Evolutionary conservation across 2,329 filamentous ascomycete species (phyloP).

Genomic region (Aspergillus aculeatinus): DNA sequence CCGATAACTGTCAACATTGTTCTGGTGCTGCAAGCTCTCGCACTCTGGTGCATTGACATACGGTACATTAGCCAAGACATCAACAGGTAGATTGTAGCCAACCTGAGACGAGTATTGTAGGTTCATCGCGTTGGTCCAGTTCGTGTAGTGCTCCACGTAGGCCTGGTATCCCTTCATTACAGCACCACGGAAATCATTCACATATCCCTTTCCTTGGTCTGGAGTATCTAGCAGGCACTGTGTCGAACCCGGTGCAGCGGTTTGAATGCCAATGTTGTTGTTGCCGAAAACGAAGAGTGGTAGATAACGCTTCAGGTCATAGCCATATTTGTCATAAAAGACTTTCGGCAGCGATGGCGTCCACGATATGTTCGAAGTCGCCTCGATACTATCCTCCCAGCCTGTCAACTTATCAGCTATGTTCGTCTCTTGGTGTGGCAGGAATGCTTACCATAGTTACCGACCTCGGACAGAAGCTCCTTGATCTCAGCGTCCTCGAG

Average conservation of each 20-base stretch:
- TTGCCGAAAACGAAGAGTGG: conserved; percentile 25
- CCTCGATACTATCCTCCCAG: conserved; percentile 28
- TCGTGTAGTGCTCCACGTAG: conserved; percentile 30
- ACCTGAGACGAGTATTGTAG: conserved; percentile 39
- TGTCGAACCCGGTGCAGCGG: conserved; percentile 4
- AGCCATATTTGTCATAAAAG: conserved; percentile 34
- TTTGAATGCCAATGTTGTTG: conserved; percentile 12
- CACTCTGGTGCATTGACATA: conserved; percentile 39
- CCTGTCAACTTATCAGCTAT: background rate
- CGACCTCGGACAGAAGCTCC: conserved; percentile 32
- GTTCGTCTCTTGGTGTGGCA: no score
- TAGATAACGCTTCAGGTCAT: conserved; percentile 31
- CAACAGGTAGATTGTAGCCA: conserved; percentile 42
- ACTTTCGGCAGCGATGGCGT: conserved; percentile 27
- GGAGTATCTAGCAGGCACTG: conserved; percentile 10
- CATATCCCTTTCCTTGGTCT: conserved; percentile 10
- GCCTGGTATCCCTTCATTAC: conserved; percentile 14
- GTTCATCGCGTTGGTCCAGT: conserved; percentile 33
- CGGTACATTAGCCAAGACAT: conserved; percentile 38
- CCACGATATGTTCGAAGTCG: conserved; percentile 36
- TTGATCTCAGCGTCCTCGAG: conserved; percentile 29
- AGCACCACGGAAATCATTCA: conserved; percentile 11
- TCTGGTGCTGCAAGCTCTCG: conserved; percentile 37
- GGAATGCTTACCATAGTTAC: conserved; percentile 29
- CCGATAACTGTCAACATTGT: conserved; percentile 39